phyloP scores from a whole-genome alignment of 78 protist species.

The Mastigamoeba balamuthi region DNA sequence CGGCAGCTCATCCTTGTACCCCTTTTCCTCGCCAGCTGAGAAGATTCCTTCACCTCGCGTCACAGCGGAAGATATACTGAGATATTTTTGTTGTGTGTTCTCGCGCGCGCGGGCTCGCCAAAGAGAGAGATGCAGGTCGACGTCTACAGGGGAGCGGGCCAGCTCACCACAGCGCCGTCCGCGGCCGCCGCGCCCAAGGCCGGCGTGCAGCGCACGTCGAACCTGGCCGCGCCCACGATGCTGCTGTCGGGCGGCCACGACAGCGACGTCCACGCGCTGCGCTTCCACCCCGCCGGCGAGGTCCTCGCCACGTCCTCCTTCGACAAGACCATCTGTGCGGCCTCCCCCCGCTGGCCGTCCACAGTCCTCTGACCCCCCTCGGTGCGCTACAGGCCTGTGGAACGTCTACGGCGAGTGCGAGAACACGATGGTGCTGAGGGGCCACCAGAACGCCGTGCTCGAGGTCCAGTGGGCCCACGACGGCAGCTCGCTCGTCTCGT shows the following conservation, averaged over 20 bases:
- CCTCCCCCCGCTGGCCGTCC: neutral
- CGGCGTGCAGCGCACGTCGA: constrained; percentile 65
- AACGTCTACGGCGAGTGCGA: constrained; percentile 59
- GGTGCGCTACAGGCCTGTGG: constrained; percentile 32
- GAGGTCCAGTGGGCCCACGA: constrained; percentile 50
- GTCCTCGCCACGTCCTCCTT: constrained; percentile 37
- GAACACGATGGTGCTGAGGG: constrained; percentile 54
- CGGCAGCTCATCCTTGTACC: too few species aligned
- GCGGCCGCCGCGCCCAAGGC: too few species aligned
- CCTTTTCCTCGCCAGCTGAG: too few species aligned
- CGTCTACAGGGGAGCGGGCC: too few species aligned
- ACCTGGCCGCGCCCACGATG: constrained; percentile 47
- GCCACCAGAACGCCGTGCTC: constrained; percentile 57
- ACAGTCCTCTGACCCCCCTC: neutral
- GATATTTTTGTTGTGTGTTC: too few species aligned
- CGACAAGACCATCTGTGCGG: constrained; percentile 58
- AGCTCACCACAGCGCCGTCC: too few species aligned
- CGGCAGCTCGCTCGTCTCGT: constrained; percentile 1
- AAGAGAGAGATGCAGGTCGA: too few species aligned
- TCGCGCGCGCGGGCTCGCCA: too few species aligned
- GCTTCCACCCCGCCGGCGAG: constrained; percentile 43
- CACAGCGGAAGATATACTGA: too few species aligned
- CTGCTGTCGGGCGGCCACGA: constrained; percentile 51
- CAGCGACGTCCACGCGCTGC: constrained; percentile 31
- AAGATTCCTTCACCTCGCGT: too few species aligned